Conservation (phyloP, 805 yeast genomes). For the Monosporozyma yasuniensis region DNA sequence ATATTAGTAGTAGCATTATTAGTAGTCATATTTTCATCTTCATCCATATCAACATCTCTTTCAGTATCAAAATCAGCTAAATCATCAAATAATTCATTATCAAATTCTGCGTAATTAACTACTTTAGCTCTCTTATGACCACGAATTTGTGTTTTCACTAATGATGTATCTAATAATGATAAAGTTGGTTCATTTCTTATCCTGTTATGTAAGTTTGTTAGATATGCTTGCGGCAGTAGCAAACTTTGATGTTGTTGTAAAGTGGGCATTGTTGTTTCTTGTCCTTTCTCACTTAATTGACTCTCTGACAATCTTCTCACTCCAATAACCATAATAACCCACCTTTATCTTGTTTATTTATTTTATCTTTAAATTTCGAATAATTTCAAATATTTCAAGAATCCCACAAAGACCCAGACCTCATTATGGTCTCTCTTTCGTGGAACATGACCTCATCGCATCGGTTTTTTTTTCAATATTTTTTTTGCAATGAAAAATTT, state of each 20-base stretch:
- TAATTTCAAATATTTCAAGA: no score
- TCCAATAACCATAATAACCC: no score
- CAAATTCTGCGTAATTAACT: conserved; percentile 78
- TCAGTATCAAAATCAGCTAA: conserved; percentile 17
- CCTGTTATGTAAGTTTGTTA: conserved; percentile 66
- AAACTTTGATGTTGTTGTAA: conserved; percentile 1
- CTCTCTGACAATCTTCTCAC: no score
- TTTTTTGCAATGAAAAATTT: neutral
- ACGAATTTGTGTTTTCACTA: conserved; percentile 46
- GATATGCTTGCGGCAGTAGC: conserved; percentile 62
- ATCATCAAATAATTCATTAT: conserved; percentile 48
- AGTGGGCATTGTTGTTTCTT: neutral
- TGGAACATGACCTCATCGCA: no score
- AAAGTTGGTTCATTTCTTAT: conserved; percentile 59
- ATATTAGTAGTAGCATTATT: conserved; percentile 3
- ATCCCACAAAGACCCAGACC: no score
- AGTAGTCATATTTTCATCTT: conserved; percentile 5
- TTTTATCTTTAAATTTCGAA: no score
- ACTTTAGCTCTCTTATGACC: conserved; percentile 67
- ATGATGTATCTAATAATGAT: conserved; percentile 61
- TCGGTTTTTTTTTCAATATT: neutral
- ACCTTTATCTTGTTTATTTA: neutral
- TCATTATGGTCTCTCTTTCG: no score
- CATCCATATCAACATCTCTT: neutral
- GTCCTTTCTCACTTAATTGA: no score